Conservation (phyloP, 768 basidiomycete species). For the Austroboletus eburneus region DNA sequence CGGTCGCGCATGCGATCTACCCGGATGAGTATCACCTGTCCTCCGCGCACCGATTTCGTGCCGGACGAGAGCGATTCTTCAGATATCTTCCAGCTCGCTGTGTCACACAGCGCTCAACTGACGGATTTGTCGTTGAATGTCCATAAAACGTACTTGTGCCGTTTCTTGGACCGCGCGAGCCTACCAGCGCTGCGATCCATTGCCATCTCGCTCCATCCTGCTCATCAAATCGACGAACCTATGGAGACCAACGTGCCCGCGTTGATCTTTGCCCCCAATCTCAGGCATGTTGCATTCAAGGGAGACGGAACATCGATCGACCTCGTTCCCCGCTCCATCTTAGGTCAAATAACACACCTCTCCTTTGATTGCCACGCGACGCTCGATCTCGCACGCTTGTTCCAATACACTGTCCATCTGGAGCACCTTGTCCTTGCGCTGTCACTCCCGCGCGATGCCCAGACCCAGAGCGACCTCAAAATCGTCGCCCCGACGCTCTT, state of each 20-base stretch:
- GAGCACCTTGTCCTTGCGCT: slow-evolving; percentile 14
- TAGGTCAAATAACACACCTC: slow-evolving; percentile 22
- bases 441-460: slow-evolving; percentile 6
- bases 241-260: not conserved
- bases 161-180: slow-evolving; percentile 12
- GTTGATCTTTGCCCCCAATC: slow-evolving; percentile 12
- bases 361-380: slow-evolving; percentile 15
- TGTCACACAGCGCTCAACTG: slow-evolving; percentile 20
- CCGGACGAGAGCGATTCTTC: slow-evolving; percentile 5
- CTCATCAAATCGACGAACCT: slow-evolving; percentile 5
- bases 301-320: slow-evolving; percentile 10
- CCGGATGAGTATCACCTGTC: slow-evolving; percentile 18
- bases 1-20: slow-evolving; percentile 20
- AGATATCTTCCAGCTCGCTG: slow-evolving; percentile 18
- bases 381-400: slow-evolving; percentile 18
- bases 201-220: slow-evolving; percentile 12
- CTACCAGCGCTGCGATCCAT: slow-evolving; percentile 14
- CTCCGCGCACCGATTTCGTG: slow-evolving; percentile 18
- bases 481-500: slow-evolving; percentile 6
- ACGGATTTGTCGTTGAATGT: slow-evolving; percentile 17
- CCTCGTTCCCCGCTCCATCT: slow-evolving; percentile 16
- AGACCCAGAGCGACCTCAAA: slow-evolving; percentile 1
- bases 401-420: slow-evolving; percentile 17
- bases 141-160: slow-evolving; percentile 15
- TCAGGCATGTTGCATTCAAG: slow-evolving; percentile 13